Conservation (phyloP, 768 basidiomycete species). For the Leccinum olivaceopallidum region DNA sequence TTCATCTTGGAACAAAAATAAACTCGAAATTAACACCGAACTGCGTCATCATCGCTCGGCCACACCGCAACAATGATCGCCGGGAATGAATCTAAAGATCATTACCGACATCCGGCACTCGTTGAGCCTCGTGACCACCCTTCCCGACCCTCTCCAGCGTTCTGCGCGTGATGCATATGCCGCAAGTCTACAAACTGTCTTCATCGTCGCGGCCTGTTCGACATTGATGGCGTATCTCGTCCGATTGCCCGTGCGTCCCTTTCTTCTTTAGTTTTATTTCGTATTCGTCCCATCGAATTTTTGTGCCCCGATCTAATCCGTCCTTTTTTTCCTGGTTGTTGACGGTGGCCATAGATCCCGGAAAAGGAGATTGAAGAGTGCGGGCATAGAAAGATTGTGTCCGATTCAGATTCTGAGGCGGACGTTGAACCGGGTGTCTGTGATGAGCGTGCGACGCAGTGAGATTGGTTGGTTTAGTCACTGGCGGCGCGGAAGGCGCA, state of each 20-base stretch:
- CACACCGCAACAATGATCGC: not conserved
- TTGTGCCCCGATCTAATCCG: not conserved
- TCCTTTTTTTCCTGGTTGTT: not conserved
- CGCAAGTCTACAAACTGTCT: conserved; percentile 20
- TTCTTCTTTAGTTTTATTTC: not conserved
- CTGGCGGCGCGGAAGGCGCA: too few species aligned
- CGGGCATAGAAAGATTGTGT: not conserved
- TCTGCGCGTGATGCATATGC: conserved; percentile 22
- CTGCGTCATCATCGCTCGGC: too few species aligned
- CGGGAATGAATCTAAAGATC: conserved; percentile 4
- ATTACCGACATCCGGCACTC: conserved; percentile 23
- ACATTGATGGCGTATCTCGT: conserved; percentile 20
- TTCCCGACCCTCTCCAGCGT: conserved; percentile 17
- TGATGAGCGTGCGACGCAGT: not conserved
- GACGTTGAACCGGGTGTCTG: not conserved
- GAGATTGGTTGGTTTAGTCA: not conserved
- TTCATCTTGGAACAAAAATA: not conserved
- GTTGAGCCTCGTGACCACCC: conserved; percentile 12
- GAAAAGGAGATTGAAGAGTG: conserved; percentile 11
- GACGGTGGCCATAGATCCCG: conserved; percentile 9
- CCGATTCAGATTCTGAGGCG: not conserved
- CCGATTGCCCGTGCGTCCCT: conserved; percentile 16
- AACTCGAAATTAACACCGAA: not conserved
- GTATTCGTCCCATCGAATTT: not conserved
- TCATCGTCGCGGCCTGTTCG: conserved; percentile 21